These are phyloP conservation scores for Aspergillus haitiensis DNA, from an alignment of 495 filamentous ascomycete genomes.

Conservation along the genomic window DNA sequence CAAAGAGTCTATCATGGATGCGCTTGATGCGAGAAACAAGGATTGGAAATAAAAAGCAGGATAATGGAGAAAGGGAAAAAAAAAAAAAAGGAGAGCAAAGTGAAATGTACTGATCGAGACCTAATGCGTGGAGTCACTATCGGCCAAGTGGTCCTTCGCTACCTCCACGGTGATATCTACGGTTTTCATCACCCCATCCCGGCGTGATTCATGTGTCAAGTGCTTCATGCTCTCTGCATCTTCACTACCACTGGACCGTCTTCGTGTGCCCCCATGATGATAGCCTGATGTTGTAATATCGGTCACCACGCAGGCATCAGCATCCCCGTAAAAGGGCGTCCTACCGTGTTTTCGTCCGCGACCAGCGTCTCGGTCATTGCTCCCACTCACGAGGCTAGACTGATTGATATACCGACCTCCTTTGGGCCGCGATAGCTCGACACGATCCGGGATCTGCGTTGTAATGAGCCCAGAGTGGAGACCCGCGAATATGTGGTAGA, in stretches of 20 bases:
- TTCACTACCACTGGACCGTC: constrained; percentile 17
- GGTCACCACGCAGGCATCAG: constrained; percentile 9
- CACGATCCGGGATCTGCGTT: constrained; percentile 26
- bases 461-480: constrained; percentile 38
- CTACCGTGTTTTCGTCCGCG: not conserved
- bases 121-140: too few relatives aligned
- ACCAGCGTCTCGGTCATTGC: constrained; percentile 10
- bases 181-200: constrained; percentile 23
- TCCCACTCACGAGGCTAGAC: constrained; percentile 3
- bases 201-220: constrained; percentile 17
- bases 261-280: not conserved
- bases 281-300: constrained; percentile 10
- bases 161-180: constrained; percentile 29
- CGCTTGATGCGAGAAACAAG: too few relatives aligned
- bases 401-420: constrained; percentile 21
- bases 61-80: too few relatives aligned
- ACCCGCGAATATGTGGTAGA: constrained; percentile 40
- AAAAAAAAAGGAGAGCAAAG: too few relatives aligned
- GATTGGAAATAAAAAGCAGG: too few relatives aligned
- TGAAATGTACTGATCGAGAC: too few relatives aligned
- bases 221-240: constrained; percentile 21
- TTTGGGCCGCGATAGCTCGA: constrained; percentile 25
- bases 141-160: not conserved
- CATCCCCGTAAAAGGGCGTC: not conserved
- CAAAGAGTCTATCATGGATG: too few relatives aligned